phyloP scores from a whole-genome alignment of 768 basidiomycete genomes.

The Suillus sp. region DNA sequence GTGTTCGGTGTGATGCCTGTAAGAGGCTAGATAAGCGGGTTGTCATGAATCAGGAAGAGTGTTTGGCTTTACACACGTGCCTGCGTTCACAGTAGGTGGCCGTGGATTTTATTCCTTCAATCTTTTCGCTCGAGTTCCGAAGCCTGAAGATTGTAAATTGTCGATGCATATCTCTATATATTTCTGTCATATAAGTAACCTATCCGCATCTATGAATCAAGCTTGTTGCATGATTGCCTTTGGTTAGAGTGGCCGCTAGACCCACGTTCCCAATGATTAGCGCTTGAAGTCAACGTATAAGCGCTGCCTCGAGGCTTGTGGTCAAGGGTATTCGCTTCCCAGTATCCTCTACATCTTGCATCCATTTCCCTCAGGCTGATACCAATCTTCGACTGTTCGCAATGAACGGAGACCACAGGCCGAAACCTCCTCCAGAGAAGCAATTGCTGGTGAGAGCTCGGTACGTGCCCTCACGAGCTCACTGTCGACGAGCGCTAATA shows the following conservation, averaged over 20 bases:
- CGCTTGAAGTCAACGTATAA: neutral
- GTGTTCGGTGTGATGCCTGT: neutral
- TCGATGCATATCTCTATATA: too few relatives aligned
- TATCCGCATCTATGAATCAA: neutral
- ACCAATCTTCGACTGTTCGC: neutral
- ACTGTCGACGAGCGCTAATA: neutral
- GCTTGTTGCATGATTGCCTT: neutral
- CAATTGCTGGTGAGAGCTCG: neutral
- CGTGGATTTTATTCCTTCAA: neutral
- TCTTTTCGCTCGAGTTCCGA: too few relatives aligned
- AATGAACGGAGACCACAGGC: neutral
- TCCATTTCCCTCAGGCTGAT: neutral
- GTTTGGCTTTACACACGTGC: neutral
- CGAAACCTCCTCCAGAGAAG: neutral
- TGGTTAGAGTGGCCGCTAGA: too few relatives aligned
- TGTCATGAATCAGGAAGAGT: conserved; percentile 8
- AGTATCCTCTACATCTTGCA: neutral
- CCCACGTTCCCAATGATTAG: neutral
- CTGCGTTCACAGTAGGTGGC: neutral
- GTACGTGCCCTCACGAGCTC: neutral
- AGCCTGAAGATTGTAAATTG: too few relatives aligned
- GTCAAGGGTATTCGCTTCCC: neutral
- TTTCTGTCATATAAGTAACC: neutral
- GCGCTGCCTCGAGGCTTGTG: neutral
- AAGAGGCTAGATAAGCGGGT: conserved; percentile 3